Evolutionary conservation across 1,284 basidiomycete genomes (phyloP), one percentile per base, ranked within the genome.

Genomic region (Fomitopsis pinicola): DNA sequence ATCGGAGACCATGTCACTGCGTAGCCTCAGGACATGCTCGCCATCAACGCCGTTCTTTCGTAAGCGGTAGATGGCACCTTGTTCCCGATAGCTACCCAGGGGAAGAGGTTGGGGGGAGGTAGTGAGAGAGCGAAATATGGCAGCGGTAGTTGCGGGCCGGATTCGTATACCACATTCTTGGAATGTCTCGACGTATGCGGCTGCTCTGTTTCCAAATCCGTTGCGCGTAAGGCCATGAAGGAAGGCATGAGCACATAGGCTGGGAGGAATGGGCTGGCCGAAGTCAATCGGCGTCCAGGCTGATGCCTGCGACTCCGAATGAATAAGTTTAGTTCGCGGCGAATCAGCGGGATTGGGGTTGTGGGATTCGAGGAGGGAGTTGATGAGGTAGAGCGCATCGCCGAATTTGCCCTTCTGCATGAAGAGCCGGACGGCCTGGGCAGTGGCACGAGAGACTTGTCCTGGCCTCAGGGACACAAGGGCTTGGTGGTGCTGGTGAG

Each of bases 191-290:
- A 84, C 78, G 2, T 85, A 77, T 26, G 71, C 69, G 26, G 78
- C 77, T 0, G 86, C 88, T 57, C 82, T 78, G 59, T 77, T 72
- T 2, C 72, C 61, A 58, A 79, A 71, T 0, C 85, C 82, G 7
- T 74, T 65, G 53, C 86, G 83, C 15, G 91, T 66, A 42, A 90
- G 77, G 38, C 79, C 78, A 60, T 92, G 89, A 12, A 92, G 66
- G 44, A 92, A 76, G 26, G 79, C 74, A 64, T 92, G 89, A 0
- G 82, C 79, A 17, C 85, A 74, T 2, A 91, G 75, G 22, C 82
- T 83, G 3, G 83, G 80, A 15, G 87, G 82, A 14, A 88, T 72
- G 1, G 77, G 71, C 42, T 72, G 72, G 46, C 78, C 77, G 64
- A 87, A 85, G 19, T 79, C 72, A 44, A 86, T 78, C 5, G 80